These are phyloP conservation scores for Fusarium nodosum DNA, from an alignment of 2,329 filamentous ascomycete species.

Conservation along the genomic window DNA sequence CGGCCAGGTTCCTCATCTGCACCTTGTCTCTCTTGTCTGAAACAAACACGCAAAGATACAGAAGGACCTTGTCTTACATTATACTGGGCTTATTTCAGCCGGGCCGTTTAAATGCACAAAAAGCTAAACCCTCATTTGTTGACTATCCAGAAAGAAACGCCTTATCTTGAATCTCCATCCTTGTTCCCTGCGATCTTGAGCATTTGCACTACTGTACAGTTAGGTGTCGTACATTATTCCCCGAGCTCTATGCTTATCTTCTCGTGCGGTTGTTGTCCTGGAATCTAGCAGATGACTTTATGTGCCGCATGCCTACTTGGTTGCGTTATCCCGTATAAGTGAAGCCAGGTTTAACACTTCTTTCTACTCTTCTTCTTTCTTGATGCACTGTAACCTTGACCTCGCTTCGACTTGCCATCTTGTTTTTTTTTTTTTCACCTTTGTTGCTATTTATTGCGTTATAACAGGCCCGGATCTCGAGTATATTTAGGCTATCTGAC, in stretches of 20 bases:
- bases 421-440: not conserved
- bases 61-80: constrained; percentile 7
- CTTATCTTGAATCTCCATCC: constrained; percentile 30
- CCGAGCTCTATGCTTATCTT: constrained; percentile 18
- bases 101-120: constrained; percentile 22
- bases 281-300: constrained; percentile 22
- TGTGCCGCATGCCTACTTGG: constrained; percentile 26
- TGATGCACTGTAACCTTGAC: constrained; percentile 16
- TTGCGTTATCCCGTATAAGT: constrained; percentile 25
- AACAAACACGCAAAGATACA: not conserved
- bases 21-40: constrained; percentile 16
- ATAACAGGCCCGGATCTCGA: constrained; percentile 16
- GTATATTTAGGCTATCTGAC: not conserved
- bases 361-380: constrained; percentile 4
- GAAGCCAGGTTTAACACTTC: constrained; percentile 6
- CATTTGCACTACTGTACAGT: not conserved
- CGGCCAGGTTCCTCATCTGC: constrained; percentile 33
- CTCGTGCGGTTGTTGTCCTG: not conserved
- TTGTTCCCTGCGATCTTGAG: constrained; percentile 35
- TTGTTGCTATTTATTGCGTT: not conserved
- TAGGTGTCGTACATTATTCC: not conserved
- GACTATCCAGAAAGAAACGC: not conserved
- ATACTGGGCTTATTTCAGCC: constrained; percentile 25
- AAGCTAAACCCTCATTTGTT: constrained; percentile 4
- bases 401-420: constrained; percentile 19